phyloP scores from a whole-genome alignment of 225 moss, liverwort and hornwort species.

The Polytrichum formosum region DNA sequence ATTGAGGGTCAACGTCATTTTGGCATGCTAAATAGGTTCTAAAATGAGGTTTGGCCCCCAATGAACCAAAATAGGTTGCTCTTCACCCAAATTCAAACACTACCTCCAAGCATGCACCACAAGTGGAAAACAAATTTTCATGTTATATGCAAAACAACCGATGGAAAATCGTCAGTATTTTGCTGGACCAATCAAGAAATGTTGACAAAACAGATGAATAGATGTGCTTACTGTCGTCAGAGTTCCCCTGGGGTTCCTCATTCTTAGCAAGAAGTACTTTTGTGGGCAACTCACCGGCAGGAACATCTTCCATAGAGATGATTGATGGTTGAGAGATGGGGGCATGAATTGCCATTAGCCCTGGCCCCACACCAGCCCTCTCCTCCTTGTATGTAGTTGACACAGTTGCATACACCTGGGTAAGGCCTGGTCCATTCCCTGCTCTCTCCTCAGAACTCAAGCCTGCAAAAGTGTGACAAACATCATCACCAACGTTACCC shows the following conservation, averaged over 20 bases:
- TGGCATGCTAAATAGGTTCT: too few species aligned
- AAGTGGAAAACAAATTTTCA: too few species aligned
- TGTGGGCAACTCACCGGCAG: slow-evolving; percentile 9
- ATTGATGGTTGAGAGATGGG: slow-evolving; percentile 35
- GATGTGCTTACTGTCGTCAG: slow-evolving; percentile 11
- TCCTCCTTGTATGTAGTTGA: slow-evolving; percentile 10
- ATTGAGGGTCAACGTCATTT: too few species aligned
- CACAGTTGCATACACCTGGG: not conserved
- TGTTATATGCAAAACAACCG: too few species aligned
- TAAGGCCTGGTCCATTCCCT: slow-evolving; percentile 5
- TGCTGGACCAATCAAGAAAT: too few species aligned
- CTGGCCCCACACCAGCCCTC: slow-evolving; percentile 54
- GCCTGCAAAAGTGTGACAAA: not conserved
- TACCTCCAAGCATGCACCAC: too few species aligned
- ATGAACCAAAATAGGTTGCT: too few species aligned
- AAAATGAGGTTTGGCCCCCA: too few species aligned
- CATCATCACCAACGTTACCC: too few species aligned
- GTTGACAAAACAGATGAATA: not conserved
- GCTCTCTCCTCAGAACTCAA: slow-evolving; percentile 1
- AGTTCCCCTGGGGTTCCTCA: slow-evolving; percentile 5
- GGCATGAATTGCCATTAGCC: slow-evolving; percentile 47
- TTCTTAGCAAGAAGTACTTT: slow-evolving; percentile 6
- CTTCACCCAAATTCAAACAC: too few species aligned
- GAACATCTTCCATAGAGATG: slow-evolving; percentile 17
- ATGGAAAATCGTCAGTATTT: too few species aligned